Base-by-base conservation (phyloP, 257 asterid species). In the Scutellaria minor region DNA sequence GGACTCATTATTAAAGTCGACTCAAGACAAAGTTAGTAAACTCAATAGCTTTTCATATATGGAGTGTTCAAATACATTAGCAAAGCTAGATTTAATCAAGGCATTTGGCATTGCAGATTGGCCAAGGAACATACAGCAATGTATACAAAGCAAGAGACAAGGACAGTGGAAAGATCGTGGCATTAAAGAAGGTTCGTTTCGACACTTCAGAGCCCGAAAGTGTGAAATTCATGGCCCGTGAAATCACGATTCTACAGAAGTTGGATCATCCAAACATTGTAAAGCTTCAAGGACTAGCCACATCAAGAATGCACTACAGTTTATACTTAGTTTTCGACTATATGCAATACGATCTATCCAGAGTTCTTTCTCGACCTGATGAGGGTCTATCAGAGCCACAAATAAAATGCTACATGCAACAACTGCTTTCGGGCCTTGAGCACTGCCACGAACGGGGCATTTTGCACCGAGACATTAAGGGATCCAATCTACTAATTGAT, bases 281-380 rank as follows among this genome's bases (percentile, higher is more conserved):
- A 37, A 90, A 88, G 89, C 93, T 90, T 12, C 83, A 79, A 83
- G 96, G 96, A 27, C 57, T 90, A 47, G 96, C 93, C 58, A 90
- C 95, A 47, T 90, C 96, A 48, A 86, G 95, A 82, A 90, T 90
- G 96, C 90, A 90, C 72, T 88, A 82, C 40, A 90, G 96, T 70
- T 70, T 90, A 35, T 90, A 90, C 64, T 81, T 90, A 44, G 95
- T 90, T 52, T 83, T 88, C 4, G 96, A 90, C 0, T 90, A 35
- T 22, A 85, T 88, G 90, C 85, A 75, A 6, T 71, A 84, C 7
- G 97, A 90, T 82, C 80, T 90, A 20, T 52, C 97, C 37, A 76
- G 68, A 72, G 83, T 90, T 64, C 82, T 88, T 12, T 52, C 83
- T 52, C 78, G 87, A 63, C 89, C 87, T 1, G 92, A 85, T 41